Evolutionary conservation across 371 early-diverging fungal genomes (phyloP).

Genomic region (Fennellomyces sp.): DNA sequence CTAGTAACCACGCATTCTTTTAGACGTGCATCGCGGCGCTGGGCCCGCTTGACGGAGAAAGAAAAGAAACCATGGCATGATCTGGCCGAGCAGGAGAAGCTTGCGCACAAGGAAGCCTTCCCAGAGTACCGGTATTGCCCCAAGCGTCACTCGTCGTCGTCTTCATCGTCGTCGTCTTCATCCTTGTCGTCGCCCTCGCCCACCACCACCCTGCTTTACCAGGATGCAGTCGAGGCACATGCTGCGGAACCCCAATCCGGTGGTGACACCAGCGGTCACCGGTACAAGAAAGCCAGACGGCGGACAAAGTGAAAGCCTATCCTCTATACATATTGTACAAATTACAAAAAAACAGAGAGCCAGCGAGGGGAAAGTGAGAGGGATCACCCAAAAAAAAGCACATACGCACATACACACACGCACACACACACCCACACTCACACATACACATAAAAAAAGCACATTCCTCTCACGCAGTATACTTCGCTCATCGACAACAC

Average conservation of each 20-base stretch:
- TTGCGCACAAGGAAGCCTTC: conserved; percentile 51
- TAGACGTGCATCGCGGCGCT: conserved; percentile 46
- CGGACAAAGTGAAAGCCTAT: conserved; percentile 16
- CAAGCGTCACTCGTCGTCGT: conserved; percentile 29
- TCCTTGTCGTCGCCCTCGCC: conserved; percentile 11
- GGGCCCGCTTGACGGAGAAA: conserved; percentile 41
- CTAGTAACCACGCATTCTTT: not conserved
- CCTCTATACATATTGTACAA: conserved; percentile 6
- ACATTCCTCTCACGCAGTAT: not conserved
- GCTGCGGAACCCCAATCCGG: conserved; percentile 14
- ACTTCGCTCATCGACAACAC: not conserved
- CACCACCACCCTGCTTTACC: conserved; percentile 4
- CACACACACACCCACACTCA: not conserved
- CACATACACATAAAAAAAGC: too few relatives aligned
- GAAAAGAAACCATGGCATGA: conserved; percentile 55
- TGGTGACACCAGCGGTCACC: conserved; percentile 15
- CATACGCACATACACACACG: not conserved
- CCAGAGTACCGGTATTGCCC: conserved; percentile 52
- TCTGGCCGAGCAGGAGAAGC: conserved; percentile 47
- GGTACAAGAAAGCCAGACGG: conserved; percentile 26
- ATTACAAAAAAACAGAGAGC: not conserved
- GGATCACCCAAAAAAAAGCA: too few relatives aligned
- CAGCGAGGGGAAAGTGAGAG: not conserved
- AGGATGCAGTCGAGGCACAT: conserved; percentile 4
- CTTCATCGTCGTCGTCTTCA: conserved; percentile 13